Evolutionary conservation across 73 alveolate species (phyloP).

Genomic region (Paramecium octaurelia): DNA sequence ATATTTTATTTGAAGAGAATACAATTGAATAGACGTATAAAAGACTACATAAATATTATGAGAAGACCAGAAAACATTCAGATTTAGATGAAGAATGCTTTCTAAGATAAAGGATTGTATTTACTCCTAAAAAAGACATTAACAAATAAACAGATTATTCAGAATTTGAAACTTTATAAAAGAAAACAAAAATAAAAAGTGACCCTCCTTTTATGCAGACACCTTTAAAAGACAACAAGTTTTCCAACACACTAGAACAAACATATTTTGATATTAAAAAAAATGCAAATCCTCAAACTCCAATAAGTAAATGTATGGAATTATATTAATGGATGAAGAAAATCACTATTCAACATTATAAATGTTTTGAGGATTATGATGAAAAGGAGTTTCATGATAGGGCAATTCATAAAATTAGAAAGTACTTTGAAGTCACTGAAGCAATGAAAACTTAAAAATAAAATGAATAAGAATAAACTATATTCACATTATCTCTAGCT

Average conservation of each 20-base stretch:
- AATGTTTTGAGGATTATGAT: not conserved
- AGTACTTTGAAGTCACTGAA: not conserved
- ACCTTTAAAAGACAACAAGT: not conserved
- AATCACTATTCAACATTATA: not conserved
- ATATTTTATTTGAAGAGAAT: not conserved
- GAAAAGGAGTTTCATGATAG: not conserved
- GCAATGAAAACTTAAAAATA: not conserved
- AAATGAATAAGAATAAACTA: not conserved
- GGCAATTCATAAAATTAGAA: not conserved
- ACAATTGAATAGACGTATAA: not conserved
- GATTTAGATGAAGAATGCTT: conserved; percentile 15
- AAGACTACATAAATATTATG: not conserved
- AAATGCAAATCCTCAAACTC: not conserved
- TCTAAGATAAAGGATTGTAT: not conserved
- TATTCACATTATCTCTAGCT: not conserved
- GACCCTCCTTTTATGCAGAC: conserved; percentile 27
- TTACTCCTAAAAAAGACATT: not conserved
- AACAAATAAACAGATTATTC: not conserved
- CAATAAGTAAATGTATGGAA: conserved; percentile 16
- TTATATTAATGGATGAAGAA: not conserved
- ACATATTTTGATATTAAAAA: not conserved
- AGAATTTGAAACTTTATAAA: not conserved
- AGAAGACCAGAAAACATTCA: not conserved
- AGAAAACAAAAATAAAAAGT: not conserved
- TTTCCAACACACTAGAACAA: not conserved